Evolutionary conservation across 371 early-diverging fungal species (phyloP), one percentile per base, ranked within the genome.

Genomic region (Nosema muscidifuracis): DNA sequence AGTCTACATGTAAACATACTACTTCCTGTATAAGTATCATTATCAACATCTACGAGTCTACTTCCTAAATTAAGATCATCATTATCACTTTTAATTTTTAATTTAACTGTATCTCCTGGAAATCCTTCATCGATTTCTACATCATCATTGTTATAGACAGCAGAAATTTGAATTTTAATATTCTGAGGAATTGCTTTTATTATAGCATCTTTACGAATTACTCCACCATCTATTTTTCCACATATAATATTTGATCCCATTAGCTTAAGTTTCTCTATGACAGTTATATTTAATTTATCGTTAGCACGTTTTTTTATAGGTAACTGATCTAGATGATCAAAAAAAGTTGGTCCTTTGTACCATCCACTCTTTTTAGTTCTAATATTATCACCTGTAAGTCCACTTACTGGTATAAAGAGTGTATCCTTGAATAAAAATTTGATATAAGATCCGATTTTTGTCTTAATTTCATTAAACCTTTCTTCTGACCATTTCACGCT

Each of bases 391-490:
- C 84, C 82, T 40, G 65, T 60, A 42, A 67, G 78, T 34, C 84
- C 84, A 67, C 80, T 77, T 0, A 82, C 66, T n/a, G 84, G 84
- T 50, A 84, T 81, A 67, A 75, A 82, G 31, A 57, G 20, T 10
- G 36, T 34, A 20, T 61, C 42, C 1, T 67, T 57, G 44, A 66
- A 81, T 22, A 81, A 43, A 26, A 40, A 65, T 34, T 66, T 70
- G 15, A 75, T 24, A 71, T 67, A 78, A 7, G 18, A 15, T 10
- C 42, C 40, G 16, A 81, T 62, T 55, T 78, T 76, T 10, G 13
- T 65, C 44, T 63, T 43, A 31, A 81, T 81, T 22, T 74, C 67
- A 28, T 55, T 64, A 71, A 71, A 83, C 28, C 81, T 69, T 20
- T 76, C 66, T 56, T 77, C 73, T 30, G 43, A 55, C 78, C 77